Evolutionary conservation across 2,329 filamentous ascomycete species (phyloP), one percentile per base, ranked within the genome.

Genomic region (Claviceps purpurea): DNA sequence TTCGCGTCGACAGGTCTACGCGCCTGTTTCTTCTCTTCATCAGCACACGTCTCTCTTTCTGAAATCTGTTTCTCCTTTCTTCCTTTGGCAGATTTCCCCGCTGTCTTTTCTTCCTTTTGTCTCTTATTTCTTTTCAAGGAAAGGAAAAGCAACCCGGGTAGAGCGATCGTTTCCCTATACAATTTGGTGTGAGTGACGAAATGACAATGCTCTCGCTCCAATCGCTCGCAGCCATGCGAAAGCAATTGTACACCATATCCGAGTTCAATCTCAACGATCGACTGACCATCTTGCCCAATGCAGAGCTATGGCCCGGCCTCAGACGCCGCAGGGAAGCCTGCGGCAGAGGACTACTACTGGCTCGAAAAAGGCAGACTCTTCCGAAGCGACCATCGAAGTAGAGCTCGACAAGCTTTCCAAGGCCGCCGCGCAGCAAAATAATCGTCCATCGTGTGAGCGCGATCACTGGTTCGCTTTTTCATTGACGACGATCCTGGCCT

Each of bases 381-480:
- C 61, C 64, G 56, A 61, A 52, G 61, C 65, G 65, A 60, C 65
- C 57, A 55, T 68, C 39, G 74, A 77, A 52, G 61, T 64, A 47
- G 76, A 79, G 56, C 66, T 76, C 59, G 77, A 81, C 60, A 72
- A 70, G 61, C 64, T 78, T 55, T 65, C 70, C 54, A 69, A 71
- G 56, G 62, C 66, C 22, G 63, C 65, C 13, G 57, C 66, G 47
- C 58, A 34, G 10, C 8, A 65, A 53, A 59, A 60, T 40, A 62
- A 66, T 49, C 56, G 65, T 39, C 62, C 69, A 38, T 70, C 70
- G 53, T 76, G 77, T n/a, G 86, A 95, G 69, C 84, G 81, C 76
- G 87, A 94, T 62, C 94, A 96, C 75, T 83, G 85, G 75, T 68
- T 93, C 58, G 87, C 82, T 56, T 78, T 96, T 54, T 69, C 70